Evolutionary conservation across 805 yeast genomes (phyloP).

Genomic region (Starmera caribaea): DNA sequence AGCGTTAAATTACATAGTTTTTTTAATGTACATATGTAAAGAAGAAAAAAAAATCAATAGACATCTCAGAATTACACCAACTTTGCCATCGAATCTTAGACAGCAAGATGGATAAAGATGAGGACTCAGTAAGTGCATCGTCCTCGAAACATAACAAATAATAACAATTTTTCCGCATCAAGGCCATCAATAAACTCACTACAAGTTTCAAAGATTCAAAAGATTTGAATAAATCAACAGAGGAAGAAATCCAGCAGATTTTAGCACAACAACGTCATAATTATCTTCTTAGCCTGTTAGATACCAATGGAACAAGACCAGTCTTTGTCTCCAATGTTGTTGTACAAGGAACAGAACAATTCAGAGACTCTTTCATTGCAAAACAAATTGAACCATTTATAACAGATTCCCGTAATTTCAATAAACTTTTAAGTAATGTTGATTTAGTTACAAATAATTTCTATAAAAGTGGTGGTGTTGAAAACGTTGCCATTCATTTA

Average conservation of each 20-base stretch:
- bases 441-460: slow-evolving; percentile 37
- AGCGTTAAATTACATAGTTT: no score
- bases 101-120: slow-evolving; percentile 8
- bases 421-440: slow-evolving; percentile 28
- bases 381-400: slow-evolving; percentile 40
- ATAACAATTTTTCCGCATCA: not conserved
- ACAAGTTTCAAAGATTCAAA: not conserved
- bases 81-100: not conserved
- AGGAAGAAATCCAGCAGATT: slow-evolving; percentile 17
- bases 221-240: slow-evolving; percentile 16
- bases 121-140: slow-evolving; percentile 6
- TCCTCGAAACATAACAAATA: not conserved
- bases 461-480: slow-evolving; percentile 31
- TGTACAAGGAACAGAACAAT: slow-evolving; percentile 36
- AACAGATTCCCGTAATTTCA: slow-evolving; percentile 27
- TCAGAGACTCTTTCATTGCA: slow-evolving; percentile 34
- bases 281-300: slow-evolving; percentile 19
- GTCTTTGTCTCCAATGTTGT: slow-evolving; percentile 34
- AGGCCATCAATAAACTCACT: slow-evolving; percentile 15
- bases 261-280: slow-evolving; percentile 13
- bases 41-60: no score
- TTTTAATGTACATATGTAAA: no score
- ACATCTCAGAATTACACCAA: not conserved
- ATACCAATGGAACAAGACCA: slow-evolving; percentile 28
- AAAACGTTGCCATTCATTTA: slow-evolving; percentile 28